phyloP scores from a whole-genome alignment of 2,329 filamentous ascomycete species.

The Beauveria scarabaeidicola region DNA sequence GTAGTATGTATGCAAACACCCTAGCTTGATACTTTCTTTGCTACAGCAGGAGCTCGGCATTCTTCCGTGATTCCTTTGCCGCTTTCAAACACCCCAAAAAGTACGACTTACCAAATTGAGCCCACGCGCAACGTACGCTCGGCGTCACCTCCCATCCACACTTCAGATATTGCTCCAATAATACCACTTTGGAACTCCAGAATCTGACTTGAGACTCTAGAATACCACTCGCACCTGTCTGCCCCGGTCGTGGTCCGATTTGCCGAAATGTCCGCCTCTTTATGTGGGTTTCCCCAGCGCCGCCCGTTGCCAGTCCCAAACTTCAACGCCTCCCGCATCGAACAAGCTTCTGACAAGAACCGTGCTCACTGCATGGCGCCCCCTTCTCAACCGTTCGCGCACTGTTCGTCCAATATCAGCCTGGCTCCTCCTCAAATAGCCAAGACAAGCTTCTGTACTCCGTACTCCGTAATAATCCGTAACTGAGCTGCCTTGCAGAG shows the following conservation, averaged over 20 bases:
- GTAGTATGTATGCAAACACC: neutral
- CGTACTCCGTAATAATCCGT: neutral
- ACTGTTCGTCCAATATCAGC: slow-evolving; percentile 7
- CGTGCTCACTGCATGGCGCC: slow-evolving; percentile 2
- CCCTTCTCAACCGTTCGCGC: neutral
- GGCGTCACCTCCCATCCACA: neutral
- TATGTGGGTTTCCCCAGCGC: slow-evolving; percentile 3
- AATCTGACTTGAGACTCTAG: no score
- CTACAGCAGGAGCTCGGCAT: slow-evolving; percentile 1
- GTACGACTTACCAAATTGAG: neutral
- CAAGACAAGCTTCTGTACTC: neutral
- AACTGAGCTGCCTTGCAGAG: no score
- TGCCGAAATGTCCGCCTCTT: slow-evolving; percentile 1
- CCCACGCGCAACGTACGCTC: neutral
- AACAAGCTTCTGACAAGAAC: slow-evolving; percentile 8
- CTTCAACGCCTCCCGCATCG: slow-evolving; percentile 7
- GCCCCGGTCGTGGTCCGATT: slow-evolving; percentile 1
- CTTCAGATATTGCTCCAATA: no score
- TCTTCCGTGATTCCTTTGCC: neutral
- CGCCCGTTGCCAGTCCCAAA: slow-evolving; percentile 1
- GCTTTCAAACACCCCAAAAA: neutral
- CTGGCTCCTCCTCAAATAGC: neutral
- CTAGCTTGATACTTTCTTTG: neutral
- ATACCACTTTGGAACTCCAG: no score
- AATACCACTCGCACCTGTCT: neutral